Conservation (phyloP, 441 rosid species). For the Adansonia madagascariensis region DNA sequence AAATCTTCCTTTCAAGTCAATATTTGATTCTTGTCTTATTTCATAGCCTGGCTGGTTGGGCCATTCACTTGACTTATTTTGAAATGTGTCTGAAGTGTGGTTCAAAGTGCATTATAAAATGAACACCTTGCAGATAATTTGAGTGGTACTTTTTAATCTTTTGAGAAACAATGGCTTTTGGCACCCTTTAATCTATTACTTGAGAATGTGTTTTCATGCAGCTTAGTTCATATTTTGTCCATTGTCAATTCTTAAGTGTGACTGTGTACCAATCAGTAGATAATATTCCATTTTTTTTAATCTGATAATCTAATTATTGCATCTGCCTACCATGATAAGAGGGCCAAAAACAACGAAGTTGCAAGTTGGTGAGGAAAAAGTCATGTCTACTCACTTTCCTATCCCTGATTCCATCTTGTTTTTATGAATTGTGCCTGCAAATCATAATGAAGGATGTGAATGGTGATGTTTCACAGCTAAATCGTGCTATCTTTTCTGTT, state of each 20-base stretch:
- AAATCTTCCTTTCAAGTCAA: not conserved
- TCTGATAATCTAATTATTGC: not conserved
- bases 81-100: not conserved
- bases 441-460: not conserved
- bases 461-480: not conserved
- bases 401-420: not conserved
- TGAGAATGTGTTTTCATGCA: not conserved
- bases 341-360: not conserved
- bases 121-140: not conserved
- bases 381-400: not conserved
- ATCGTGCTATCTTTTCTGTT: not conserved
- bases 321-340: not conserved
- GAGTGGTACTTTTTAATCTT: not conserved
- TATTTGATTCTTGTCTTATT: conserved; percentile 14
- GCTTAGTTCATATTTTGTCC: conserved; percentile 2
- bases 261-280: not conserved
- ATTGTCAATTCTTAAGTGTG: not conserved
- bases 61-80: not conserved
- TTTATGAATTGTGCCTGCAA: not conserved
- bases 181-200: not conserved
- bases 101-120: not conserved
- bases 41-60: not conserved
- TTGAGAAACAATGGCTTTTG: not conserved
- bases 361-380: not conserved
- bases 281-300: not conserved